A percentile compares a stretch with the other conserved stretches of the same genome.
Evolutionary conservation across 805 yeast genomes (phyloP).

Genomic region (Alloascoidea africana): DNA sequence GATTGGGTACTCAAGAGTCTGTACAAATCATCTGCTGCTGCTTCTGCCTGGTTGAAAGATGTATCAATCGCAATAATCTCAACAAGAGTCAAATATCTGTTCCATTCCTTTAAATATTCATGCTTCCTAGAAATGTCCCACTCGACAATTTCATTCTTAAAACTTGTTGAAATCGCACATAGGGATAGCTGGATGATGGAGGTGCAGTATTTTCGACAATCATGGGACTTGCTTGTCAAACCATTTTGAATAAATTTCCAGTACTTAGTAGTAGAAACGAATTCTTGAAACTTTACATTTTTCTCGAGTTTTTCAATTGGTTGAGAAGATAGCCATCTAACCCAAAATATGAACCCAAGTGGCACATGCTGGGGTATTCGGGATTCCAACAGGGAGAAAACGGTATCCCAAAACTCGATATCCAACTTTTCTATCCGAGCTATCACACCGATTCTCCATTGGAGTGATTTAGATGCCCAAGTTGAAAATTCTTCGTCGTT

Average conservation of each 20-base stretch:
- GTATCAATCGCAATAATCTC: constrained; percentile 79
- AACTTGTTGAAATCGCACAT: constrained; percentile 15
- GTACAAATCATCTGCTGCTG: constrained; percentile 51
- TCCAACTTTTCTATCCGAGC: background rate
- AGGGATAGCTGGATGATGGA: constrained; percentile 52
- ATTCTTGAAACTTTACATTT: constrained; percentile 15
- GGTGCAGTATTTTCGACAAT: constrained; percentile 51
- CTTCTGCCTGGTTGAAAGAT: constrained; percentile 73
- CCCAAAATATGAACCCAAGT: constrained; percentile 1
- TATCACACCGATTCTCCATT: background rate
- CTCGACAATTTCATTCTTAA: constrained; percentile 23
- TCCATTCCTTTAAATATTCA: constrained; percentile 41
- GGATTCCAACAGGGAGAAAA: background rate
- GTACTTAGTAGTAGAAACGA: constrained; percentile 21
- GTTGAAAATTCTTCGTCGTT: background rate
- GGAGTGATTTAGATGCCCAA: background rate
- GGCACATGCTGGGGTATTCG: background rate
- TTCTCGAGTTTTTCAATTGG: constrained; percentile 4
- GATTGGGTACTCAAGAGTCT: constrained; percentile 33
- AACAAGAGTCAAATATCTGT: constrained; percentile 52
- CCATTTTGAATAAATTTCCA: constrained; percentile 48
- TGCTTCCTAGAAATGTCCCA: constrained; percentile 25
- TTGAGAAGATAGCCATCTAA: constrained; percentile 6
- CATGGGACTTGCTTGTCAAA: constrained; percentile 40
- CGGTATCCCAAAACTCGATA: background rate